Conservation (phyloP, 192 early-diverging fungal species). For the Mortierella alpina region DNA sequence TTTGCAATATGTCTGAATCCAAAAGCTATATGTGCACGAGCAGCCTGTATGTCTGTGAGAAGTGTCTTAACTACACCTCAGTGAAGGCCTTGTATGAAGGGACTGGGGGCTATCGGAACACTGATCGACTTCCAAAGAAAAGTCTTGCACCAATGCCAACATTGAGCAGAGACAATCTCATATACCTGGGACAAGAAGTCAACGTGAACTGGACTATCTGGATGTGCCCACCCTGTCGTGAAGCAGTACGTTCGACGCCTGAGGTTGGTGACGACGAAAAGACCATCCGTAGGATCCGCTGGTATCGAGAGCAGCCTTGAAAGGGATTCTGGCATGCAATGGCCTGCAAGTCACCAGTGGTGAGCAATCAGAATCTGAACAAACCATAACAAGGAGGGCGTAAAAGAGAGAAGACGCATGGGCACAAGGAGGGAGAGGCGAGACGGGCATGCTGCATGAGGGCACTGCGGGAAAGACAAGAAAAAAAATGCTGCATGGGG, state of each 20-base stretch:
- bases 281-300: not conserved
- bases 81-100: not conserved
- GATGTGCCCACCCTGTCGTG: not conserved
- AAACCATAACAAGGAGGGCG: too few relatives aligned
- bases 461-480: too few relatives aligned
- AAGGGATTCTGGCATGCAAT: too few relatives aligned
- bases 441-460: too few relatives aligned
- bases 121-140: not conserved
- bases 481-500: not conserved
- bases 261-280: not conserved
- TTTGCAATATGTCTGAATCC: not conserved
- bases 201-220: not conserved
- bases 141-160: not conserved
- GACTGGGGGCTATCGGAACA: not conserved
- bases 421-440: too few relatives aligned
- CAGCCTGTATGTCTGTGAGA: not conserved
- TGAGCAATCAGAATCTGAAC: too few relatives aligned
- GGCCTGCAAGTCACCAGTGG: too few relatives aligned
- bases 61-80: not conserved
- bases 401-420: too few relatives aligned
- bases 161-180: not conserved
- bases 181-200: not conserved
- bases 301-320: not conserved
- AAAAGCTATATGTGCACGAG: not conserved
- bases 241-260: not conserved